Base-by-base conservation (phyloP, 495 filamentous ascomycete genomes). In the Xylaria nigripes region DNA sequence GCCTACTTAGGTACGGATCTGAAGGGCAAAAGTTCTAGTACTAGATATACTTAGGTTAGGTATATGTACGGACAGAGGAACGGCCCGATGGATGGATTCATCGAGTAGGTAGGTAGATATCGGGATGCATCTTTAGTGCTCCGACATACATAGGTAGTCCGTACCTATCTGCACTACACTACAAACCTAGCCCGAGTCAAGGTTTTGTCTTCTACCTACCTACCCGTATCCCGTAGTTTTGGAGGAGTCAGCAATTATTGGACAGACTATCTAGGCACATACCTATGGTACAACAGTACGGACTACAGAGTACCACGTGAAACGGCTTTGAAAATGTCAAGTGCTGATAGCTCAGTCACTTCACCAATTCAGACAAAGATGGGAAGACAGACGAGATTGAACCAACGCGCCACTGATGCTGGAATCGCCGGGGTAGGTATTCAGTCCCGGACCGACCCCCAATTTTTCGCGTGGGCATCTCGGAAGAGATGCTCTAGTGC, bases 361-460 rank as follows among this genome's bases (percentile, higher is more conserved):
- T 63, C 60, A 68, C 62, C 60, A 68, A 68, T 66, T 66, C 64
- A 59, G 64, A 66, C 19, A 44, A 54, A 40, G 41, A 36, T 42
- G 25, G 27, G 30, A 32, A 34, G 45, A 54, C 16, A 45, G 36
- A 36, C 27, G 45, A 45, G n/a, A 55, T 48, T 44, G 34, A 55
- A 55, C 52, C 52, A 29, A n/a, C n/a, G n/a, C n/a, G n/a, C n/a
- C n/a, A 13, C 45, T 36, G 18, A 23, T 18, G 18, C 12, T 69
- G 67, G 67, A 68, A 63, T 66, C 72, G 76, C 76, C 68, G 76
- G 75, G 72, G 78, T n/a, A n/a, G n/a, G n/a, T n/a, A 77, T 78
- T 72, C 75, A 79, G 78, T 72, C 76, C 76, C 70, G 73, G 76
- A 77, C 75, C 73, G 73, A 74, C 70, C 72, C 72, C 72, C 75